Conservation (phyloP, 768 basidiomycete species). For the Pleurotus giganteus region DNA sequence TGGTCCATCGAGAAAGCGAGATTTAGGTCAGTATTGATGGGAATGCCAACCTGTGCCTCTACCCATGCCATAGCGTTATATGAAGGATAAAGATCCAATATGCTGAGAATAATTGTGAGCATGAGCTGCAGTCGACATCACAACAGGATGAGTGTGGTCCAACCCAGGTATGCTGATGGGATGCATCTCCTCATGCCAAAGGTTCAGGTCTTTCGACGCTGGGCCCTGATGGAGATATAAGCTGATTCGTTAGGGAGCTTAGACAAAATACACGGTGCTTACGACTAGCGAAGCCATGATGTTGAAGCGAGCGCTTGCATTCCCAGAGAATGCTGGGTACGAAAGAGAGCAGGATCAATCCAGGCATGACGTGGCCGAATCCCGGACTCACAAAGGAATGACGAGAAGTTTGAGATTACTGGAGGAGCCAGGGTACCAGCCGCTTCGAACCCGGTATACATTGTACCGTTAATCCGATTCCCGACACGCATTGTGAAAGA, state of each 20-base stretch:
- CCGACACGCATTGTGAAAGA: background rate
- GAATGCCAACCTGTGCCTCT: background rate
- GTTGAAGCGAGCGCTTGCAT: background rate
- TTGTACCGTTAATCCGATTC: background rate
- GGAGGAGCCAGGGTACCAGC: slow-evolving; percentile 1
- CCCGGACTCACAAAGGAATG: background rate
- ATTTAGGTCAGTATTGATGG: background rate
- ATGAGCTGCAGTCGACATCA: background rate
- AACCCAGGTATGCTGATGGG: slow-evolving; percentile 1
- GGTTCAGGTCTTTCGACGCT: background rate
- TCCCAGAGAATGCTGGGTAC: background rate
- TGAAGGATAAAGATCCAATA: background rate
- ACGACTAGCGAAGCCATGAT: background rate
- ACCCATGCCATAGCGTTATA: background rate
- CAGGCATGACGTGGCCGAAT: background rate
- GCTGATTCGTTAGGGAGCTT: too few species aligned
- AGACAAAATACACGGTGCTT: background rate
- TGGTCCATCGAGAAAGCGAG: background rate
- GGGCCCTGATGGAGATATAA: background rate
- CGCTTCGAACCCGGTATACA: background rate
- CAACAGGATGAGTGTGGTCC: background rate
- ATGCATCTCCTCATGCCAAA: background rate
- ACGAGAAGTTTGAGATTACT: background rate
- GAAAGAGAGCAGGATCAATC: background rate
- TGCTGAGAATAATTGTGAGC: background rate